phyloP scores from a whole-genome alignment of 108 stramenopile genomes.

The Nitzschia sp. region DNA sequence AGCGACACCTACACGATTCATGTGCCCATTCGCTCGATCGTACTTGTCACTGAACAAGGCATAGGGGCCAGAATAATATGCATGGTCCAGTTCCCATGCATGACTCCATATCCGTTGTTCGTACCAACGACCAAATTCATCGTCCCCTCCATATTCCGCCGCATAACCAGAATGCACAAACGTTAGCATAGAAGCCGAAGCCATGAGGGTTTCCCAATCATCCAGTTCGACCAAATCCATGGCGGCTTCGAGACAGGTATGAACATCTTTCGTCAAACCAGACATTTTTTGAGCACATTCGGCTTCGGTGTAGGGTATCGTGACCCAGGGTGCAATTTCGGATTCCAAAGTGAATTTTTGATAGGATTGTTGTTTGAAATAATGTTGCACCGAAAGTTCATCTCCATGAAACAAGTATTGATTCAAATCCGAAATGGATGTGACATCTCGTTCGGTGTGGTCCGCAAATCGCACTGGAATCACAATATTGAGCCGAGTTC shows the following conservation, averaged over 20 bases:
- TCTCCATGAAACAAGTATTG: constrained; percentile 16
- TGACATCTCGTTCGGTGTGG: constrained; percentile 11
- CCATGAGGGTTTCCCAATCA: constrained; percentile 6
- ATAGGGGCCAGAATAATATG: constrained; percentile 14
- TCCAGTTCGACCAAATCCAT: constrained; percentile 1
- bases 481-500: constrained; percentile 21
- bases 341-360: constrained; percentile 20
- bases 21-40: constrained; percentile 17
- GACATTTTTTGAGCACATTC: constrained; percentile 21
- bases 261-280: constrained; percentile 9
- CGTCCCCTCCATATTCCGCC: constrained; percentile 58
- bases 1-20: constrained; percentile 31
- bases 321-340: constrained; percentile 19
- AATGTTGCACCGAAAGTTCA: constrained; percentile 16
- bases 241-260: constrained; percentile 25
- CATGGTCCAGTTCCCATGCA: constrained; percentile 21
- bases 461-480: constrained; percentile 28
- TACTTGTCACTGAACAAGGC: constrained; percentile 24
- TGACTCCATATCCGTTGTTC: constrained; percentile 42
- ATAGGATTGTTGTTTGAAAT: constrained; percentile 30
- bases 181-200: constrained; percentile 29
- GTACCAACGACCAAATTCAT: constrained; percentile 32
- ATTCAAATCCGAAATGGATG: constrained; percentile 23
- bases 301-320: constrained; percentile 21
- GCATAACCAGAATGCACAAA: constrained; percentile 66